A percentile compares a stretch with the other conserved stretches of the same genome.
Conservation (phyloP, 1,139 yeast genomes). For the Yamadazyma aaseri region DNA sequence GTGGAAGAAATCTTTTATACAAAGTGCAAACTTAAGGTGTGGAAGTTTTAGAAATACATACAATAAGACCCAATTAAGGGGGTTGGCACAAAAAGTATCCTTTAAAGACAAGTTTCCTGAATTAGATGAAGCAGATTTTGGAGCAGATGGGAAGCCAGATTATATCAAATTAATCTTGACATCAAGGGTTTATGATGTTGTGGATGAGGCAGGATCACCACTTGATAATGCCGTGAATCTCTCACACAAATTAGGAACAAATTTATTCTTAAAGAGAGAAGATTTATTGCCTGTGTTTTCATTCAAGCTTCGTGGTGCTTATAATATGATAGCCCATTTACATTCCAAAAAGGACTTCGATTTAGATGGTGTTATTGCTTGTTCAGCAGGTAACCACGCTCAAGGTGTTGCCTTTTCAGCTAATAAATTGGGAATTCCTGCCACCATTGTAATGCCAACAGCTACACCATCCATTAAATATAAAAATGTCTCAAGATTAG, state of each 20-base stretch:
- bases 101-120: slow-evolving; percentile 42
- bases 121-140: slow-evolving; percentile 49
- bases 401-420: slow-evolving; percentile 98
- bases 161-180: slow-evolving; percentile 86
- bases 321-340: slow-evolving; percentile 91
- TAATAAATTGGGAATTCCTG: slow-evolving; percentile 76
- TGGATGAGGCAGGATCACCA: slow-evolving; percentile 77
- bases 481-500: slow-evolving; percentile 85
- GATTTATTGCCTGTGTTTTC: slow-evolving; percentile 94
- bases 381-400: slow-evolving; percentile 98
- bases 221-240: slow-evolving; percentile 73
- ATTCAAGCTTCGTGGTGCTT: slow-evolving; percentile 95
- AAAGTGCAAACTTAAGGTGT: no score
- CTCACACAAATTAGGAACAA: slow-evolving; percentile 70
- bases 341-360: slow-evolving; percentile 56
- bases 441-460: slow-evolving; percentile 97
- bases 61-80: no score
- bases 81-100: no score
- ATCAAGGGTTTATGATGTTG: slow-evolving; percentile 91
- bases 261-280: slow-evolving; percentile 80
- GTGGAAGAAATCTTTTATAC: no score
- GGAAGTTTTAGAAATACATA: no score
- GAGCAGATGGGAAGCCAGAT: slow-evolving; percentile 76
- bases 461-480: slow-evolving; percentile 95
- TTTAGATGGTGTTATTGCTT: slow-evolving; percentile 89